Evolutionary conservation across 2,329 filamentous ascomycete species (phyloP).

Genomic region (Alternaria triticimaculans): DNA sequence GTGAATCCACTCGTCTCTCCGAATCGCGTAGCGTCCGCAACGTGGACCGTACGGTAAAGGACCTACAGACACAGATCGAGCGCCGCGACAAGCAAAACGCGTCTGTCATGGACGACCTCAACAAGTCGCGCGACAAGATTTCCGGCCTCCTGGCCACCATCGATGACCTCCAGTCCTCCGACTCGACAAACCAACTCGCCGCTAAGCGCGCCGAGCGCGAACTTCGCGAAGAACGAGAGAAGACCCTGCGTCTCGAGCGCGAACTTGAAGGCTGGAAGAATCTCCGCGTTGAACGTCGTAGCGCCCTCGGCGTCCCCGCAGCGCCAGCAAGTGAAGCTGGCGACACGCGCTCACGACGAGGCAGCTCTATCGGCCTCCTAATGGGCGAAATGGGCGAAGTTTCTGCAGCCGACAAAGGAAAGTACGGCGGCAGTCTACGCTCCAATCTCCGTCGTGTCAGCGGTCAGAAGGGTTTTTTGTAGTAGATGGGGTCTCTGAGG

Average conservation of each 20-base stretch:
- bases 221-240: conserved; percentile 86
- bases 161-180: conserved; percentile 89
- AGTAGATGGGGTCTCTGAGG: conserved; percentile 44
- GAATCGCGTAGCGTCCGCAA: conserved; percentile 89
- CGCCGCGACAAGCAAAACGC: conserved; percentile 87
- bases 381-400: conserved; percentile 47
- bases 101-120: conserved; percentile 82
- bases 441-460: conserved; percentile 52
- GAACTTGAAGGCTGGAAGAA: conserved; percentile 85
- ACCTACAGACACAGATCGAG: conserved; percentile 89
- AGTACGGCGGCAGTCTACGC: conserved; percentile 42
- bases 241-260: conserved; percentile 78
- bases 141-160: conserved; percentile 89
- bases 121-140: conserved; percentile 86
- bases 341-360: conserved; percentile 52
- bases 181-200: conserved; percentile 80
- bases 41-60: conserved; percentile 91
- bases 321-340: conserved; percentile 51
- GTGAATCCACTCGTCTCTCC: conserved; percentile 78
- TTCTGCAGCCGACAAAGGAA: conserved; percentile 39
- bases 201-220: conserved; percentile 89
- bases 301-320: conserved; percentile 43
- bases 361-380: conserved; percentile 51
- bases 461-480: conserved; percentile 60
- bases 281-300: conserved; percentile 67